These are phyloP conservation scores for Leonotis leonurus DNA, from an alignment of 257 asterid species.

Conservation along the genomic window DNA sequence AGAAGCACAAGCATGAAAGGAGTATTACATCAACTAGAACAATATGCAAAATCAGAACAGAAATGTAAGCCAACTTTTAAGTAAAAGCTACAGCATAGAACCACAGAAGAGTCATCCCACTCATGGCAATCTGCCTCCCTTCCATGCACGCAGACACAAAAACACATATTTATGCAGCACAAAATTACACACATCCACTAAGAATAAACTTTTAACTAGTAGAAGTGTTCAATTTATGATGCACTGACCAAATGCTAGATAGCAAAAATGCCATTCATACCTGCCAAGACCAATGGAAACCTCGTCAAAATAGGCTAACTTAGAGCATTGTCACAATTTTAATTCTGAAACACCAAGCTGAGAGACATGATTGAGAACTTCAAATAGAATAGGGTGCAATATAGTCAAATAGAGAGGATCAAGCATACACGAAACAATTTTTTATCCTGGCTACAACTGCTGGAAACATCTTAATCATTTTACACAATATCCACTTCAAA, in stretches of 20 bases:
- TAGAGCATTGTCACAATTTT: background rate
- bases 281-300: background rate
- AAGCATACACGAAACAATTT: background rate
- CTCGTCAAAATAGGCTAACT: background rate
- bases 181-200: background rate
- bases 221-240: background rate
- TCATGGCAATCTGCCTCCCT: background rate
- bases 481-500: background rate
- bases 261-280: background rate
- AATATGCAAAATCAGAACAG: background rate
- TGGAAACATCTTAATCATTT: background rate
- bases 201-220: background rate
- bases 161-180: background rate
- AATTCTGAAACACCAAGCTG: background rate
- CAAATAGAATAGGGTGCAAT: background rate
- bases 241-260: no score
- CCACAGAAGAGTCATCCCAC: background rate
- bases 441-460: background rate
- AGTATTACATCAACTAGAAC: background rate
- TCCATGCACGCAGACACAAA: background rate
- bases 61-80: background rate
- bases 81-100: background rate
- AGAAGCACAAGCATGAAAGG: conserved; percentile 13
- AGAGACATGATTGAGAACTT: background rate
- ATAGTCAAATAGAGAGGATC: background rate